phyloP scores from a whole-genome alignment of 73 alveolate genomes.

The Symbiodinium pilosum region DNA sequence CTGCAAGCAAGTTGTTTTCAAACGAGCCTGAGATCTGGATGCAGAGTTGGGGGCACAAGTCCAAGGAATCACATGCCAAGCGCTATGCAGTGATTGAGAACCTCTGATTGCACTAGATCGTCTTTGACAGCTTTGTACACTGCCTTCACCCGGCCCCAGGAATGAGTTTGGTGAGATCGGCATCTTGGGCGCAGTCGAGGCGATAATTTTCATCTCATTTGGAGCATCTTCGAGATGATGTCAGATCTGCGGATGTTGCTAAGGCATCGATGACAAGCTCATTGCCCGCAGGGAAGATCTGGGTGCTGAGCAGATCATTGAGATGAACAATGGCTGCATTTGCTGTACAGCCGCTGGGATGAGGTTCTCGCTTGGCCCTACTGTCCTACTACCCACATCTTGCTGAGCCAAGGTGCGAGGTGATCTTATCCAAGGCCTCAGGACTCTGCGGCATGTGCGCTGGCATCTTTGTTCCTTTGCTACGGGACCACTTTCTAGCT shows the following conservation, averaged over 20 bases:
- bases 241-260: too few relatives aligned
- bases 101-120: not conserved
- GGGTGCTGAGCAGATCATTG: slow-evolving; percentile 78
- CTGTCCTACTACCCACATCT: not conserved
- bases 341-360: slow-evolving; percentile 37
- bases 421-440: slow-evolving; percentile 53
- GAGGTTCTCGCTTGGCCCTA: not conserved
- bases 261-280: slow-evolving; percentile 76
- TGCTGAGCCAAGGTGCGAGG: slow-evolving; percentile 41
- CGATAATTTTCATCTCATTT: not conserved
- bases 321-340: slow-evolving; percentile 93
- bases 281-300: slow-evolving; percentile 60
- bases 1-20: too few relatives aligned
- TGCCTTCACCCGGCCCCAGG: too few relatives aligned
- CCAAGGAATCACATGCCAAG: slow-evolving; percentile 32
- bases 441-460: not conserved
- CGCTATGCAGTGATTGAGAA: slow-evolving; percentile 61
- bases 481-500: not conserved
- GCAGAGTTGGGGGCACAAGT: too few relatives aligned
- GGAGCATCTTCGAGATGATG: too few relatives aligned
- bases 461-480: too few relatives aligned
- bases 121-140: too few relatives aligned
- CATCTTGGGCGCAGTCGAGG: not conserved
- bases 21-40: too few relatives aligned
- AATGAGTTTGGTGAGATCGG: slow-evolving; percentile 95